Conservation (phyloP, 2,329 filamentous ascomycete genomes). For the Colletotrichum filicis region DNA sequence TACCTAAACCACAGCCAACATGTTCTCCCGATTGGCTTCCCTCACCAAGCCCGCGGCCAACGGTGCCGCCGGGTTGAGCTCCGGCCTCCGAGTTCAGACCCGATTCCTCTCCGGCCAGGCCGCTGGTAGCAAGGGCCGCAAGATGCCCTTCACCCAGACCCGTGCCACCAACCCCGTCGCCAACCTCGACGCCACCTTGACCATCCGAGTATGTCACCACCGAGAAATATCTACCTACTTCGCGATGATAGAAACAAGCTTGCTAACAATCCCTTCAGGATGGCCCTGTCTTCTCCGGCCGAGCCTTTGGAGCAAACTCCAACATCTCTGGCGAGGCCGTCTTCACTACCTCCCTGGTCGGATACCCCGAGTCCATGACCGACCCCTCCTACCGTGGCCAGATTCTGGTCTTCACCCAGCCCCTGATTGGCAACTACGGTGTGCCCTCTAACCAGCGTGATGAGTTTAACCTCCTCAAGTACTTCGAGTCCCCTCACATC, state of each 20-base stretch:
- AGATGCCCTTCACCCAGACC: constrained; percentile 68
- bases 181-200: constrained; percentile 88
- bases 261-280: constrained; percentile 64
- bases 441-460: constrained; percentile 89
- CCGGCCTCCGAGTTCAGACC: constrained; percentile 45
- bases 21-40: constrained; percentile 69
- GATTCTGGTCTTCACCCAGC: constrained; percentile 98
- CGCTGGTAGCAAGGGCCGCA: constrained; percentile 75
- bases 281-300: constrained; percentile 95
- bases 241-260: neutral
- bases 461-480: constrained; percentile 90
- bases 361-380: constrained; percentile 95
- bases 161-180: constrained; percentile 73
- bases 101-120: constrained; percentile 51
- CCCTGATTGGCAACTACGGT: constrained; percentile 97
- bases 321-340: constrained; percentile 99
- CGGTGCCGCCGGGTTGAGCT: constrained; percentile 50
- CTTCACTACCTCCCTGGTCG: constrained; percentile 97
- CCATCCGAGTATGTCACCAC: constrained; percentile 77
- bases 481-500: constrained; percentile 98
- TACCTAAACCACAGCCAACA: constrained; percentile 48
- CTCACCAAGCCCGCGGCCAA: constrained; percentile 64
- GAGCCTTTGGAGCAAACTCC: constrained; percentile 93
- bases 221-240: neutral
- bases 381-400: constrained; percentile 91